Base-by-base conservation (phyloP, 352 stramenopile genomes). In the Peronospora tabacina region DNA sequence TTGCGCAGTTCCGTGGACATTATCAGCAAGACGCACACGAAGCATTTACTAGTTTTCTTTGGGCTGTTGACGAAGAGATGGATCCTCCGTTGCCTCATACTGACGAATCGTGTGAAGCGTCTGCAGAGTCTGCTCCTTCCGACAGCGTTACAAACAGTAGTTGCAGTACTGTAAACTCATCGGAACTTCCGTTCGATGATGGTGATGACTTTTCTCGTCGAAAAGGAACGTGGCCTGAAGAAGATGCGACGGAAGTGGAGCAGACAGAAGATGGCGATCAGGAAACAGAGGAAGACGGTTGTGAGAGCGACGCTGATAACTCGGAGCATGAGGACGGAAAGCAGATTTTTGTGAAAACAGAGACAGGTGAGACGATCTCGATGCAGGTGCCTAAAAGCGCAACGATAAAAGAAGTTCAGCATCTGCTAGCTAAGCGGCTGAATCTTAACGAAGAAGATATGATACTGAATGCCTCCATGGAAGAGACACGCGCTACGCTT, bases 21-120 rank as follows among this genome's bases (percentile, higher is more conserved):
- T 82, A 94, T 37, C 96, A 99, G 71, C 96, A 99, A 39, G 96
- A 99, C 58, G 85, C 92, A 5, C 92, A 99, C 56, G 97, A 99
- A 61, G 58, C 98, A 0, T 82, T 99, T 8, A 67, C 72, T 7
- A 96, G 85, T 52, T 72, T 99, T 7, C 59, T 99, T 13, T 96
- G 73, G 72, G 69, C 70, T n/a, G 78, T 89, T 30, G 78, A 89
- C 34, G 78, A 89, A 42, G 78, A 89, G 33, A 66, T 76, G 38
- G 70, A 85, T 26, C 74, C 74, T 28, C 67, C 69, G 5, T 34
- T 51, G 12, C 52, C 47, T 13, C 15, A 20, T 16, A 20, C 11
- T n/a, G 33, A 60, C 12, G 46, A 55, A 32, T 3, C 53, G 22
- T 11, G 34, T 7, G 44, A 47, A 8, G 22, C 7, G 9, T 3